Base-by-base conservation (phyloP, 345 rosid species). In the Citropsis articulata region DNA sequence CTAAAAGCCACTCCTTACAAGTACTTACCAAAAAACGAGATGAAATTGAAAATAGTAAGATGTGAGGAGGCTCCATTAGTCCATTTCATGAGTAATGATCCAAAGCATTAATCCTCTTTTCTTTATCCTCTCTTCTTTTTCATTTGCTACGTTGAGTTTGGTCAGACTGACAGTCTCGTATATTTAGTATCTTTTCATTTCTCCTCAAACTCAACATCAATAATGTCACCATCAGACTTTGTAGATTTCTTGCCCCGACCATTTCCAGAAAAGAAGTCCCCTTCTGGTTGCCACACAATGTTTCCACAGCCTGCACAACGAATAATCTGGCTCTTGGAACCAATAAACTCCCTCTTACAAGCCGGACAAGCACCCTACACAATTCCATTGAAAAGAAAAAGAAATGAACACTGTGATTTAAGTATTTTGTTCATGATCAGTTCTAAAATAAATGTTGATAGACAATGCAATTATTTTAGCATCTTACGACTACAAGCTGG, bases 151-250 rank as follows among this genome's bases (percentile, higher is more conserved):
- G 19, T 35, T 33, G 65, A 31, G 53, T 55, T 55, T 55, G 28
- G 24, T 35, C 12, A 6, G 68, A 25, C 9, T 38, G 68, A 76
- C 36, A 30, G 48, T 50, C 72, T 35, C 2, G 28, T 56, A 38
- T 9, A 33, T 14, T 50, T n/a, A 31, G 22, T 66, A 67, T 53
- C 74, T 45, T 4, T 10, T 94, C 86, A 91, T 79, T 86, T 95
- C 86, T 95, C 98, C 86, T 95, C 99, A 68, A 93, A 91, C 35
- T 95, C 99, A 12, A 95, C 94, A 66, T 95, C 98, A 7, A 95
- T 95, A 56, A 95, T 87, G 36, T 90, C 88, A 24, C 86, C 86
- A 69, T 89, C 88, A 1, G 97, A 80, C 81, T 87, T 90, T 28
- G 84, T 73, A 42, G 87, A 66, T 48, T 12, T 45, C 14, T 64